These are phyloP conservation scores for Pseudoturritis turrita DNA, from an alignment of 345 rosid genomes.

Conservation along the genomic window DNA sequence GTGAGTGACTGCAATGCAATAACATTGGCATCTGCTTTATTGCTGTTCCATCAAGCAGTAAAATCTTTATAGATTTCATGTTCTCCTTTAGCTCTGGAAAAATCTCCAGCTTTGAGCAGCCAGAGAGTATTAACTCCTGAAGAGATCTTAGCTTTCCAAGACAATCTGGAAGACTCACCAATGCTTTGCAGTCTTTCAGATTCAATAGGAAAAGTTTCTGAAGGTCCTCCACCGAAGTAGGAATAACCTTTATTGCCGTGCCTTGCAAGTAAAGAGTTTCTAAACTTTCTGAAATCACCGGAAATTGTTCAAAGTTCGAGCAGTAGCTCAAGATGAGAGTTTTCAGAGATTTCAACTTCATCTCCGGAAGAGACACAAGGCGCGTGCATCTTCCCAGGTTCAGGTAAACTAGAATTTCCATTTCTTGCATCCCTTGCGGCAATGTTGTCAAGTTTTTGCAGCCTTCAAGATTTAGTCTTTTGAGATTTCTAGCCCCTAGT, in stretches of 20 bases:
- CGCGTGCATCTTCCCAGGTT: conserved; percentile 1
- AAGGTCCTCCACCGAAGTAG: background rate
- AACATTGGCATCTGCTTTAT: background rate
- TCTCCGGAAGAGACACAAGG: background rate
- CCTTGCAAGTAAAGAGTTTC: background rate
- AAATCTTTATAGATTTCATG: background rate
- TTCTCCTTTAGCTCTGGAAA: background rate
- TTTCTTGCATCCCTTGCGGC: background rate
- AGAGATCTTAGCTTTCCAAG: background rate
- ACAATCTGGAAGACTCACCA: background rate
- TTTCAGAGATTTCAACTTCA: background rate
- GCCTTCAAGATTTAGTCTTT: conserved; percentile 1
- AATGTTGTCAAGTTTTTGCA: background rate
- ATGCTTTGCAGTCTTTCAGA: background rate
- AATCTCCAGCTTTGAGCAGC: background rate
- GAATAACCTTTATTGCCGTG: conserved; percentile 5
- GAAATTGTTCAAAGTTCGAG: conserved; percentile 1
- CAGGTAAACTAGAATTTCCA: conserved; percentile 1
- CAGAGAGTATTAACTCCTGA: background rate
- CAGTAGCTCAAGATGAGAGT: conserved; percentile 15
- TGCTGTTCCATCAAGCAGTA: background rate
- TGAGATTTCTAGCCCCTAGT: conserved; percentile 7
- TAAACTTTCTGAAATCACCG: background rate
- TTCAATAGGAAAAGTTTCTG: background rate
- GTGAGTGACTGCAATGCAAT: background rate